Evolutionary conservation across 768 basidiomycete species (phyloP).

Genomic region (Harrya chromipes): DNA sequence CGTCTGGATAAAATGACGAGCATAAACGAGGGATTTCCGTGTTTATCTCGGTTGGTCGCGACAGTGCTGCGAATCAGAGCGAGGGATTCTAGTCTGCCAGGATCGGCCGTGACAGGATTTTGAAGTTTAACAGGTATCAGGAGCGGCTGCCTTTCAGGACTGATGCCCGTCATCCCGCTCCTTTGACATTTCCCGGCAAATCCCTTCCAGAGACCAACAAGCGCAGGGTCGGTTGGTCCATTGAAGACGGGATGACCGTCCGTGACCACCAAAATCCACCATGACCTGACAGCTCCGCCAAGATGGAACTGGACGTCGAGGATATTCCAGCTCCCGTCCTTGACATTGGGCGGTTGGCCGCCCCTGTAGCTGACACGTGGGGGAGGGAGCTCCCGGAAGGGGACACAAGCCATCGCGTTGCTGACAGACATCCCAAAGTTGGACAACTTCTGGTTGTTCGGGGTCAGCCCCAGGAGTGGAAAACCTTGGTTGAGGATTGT

Average conservation of each 20-base stretch:
- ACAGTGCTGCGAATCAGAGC: conserved; percentile 41
- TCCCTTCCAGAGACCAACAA: conserved; percentile 45
- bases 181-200: conserved; percentile 54
- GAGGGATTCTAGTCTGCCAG: conserved; percentile 38
- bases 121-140: conserved; percentile 28
- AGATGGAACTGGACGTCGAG: conserved; percentile 64
- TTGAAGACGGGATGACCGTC: conserved; percentile 43
- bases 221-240: conserved; percentile 30
- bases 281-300: conserved; percentile 49
- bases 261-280: conserved; percentile 66
- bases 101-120: conserved; percentile 25
- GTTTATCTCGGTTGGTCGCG: conserved; percentile 22
- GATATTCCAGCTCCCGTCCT: conserved; percentile 76
- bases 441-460: conserved; percentile 37
- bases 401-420: conserved; percentile 57
- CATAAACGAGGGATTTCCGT: conserved; percentile 55
- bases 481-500: conserved; percentile 60
- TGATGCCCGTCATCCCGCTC: conserved; percentile 67
- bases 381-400: conserved; percentile 59
- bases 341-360: conserved; percentile 41
- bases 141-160: conserved; percentile 35
- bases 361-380: conserved; percentile 56
- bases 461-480: conserved; percentile 48
- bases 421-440: conserved; percentile 60
- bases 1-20: conserved; percentile 64